Base-by-base conservation (phyloP, 1,284 basidiomycete genomes). In the Stereum hirsutum region DNA sequence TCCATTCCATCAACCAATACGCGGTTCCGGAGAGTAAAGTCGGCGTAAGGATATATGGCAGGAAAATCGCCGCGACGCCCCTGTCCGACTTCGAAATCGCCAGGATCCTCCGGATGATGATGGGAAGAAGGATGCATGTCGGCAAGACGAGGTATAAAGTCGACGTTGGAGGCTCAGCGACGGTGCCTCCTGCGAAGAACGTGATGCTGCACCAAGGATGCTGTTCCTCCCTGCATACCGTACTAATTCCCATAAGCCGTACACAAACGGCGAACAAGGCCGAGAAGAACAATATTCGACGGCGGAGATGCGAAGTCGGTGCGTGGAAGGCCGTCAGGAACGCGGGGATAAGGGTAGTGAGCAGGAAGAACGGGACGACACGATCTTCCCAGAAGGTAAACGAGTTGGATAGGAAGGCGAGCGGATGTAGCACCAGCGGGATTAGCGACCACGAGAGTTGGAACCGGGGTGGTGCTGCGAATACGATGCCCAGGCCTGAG, bases 301-400 rank as follows among this genome's bases (percentile, higher is more conserved):
- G 65, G n/a, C 88, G 79, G 41, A 94, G 70, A 15, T 76, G 73
- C 0, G 72, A 52, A 4, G 78, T 81, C 0, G 87, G 83, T 0
- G 86, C 83, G 1, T 69, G 65, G 31, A 85, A 64, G 0, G 86
- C 84, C 17, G 66, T 65, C 2, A 81, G 60, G 52, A 81, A 63
- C 47, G 70, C 65, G 0, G 82, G 71, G 20, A 76, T 62, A 27
- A 88, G 61, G 35, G 82, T 70, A 11, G 86, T 74, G 39, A 82
- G 60, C 40, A 84, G 66, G 41, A 96, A 72, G 69, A 82, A 93
- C 2, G 78, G 74, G 6, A 88, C 71, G 42, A 91, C 69, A 27
- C 76, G 75, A 59, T 98, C 94, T 72, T 99, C 96, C 88, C 92
- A 97, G 58, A 99, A 79, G 25, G 89, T 89, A 66, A 90, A 96